Evolutionary conservation across 2,329 filamentous ascomycete genomes (phyloP).

Genomic region (Nakataea oryzae): DNA sequence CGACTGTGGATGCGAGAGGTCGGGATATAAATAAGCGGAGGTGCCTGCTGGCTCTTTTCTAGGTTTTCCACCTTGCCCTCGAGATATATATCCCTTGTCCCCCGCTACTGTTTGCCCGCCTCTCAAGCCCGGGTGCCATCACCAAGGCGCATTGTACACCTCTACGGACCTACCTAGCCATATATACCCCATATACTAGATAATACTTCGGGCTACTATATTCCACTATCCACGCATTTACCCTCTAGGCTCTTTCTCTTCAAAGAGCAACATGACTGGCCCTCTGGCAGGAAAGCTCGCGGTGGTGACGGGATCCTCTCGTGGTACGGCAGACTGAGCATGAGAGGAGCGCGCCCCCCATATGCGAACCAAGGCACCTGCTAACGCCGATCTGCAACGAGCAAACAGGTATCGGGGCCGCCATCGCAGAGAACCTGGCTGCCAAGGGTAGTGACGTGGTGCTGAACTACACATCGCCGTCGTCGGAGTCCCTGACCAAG

Average conservation of each 20-base stretch:
- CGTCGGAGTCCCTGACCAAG: slow-evolving; percentile 30
- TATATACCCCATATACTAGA: too few species aligned
- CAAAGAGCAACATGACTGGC: slow-evolving; percentile 4
- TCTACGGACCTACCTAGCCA: too few species aligned
- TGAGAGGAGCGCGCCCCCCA: background rate
- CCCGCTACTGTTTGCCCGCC: background rate
- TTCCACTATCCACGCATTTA: background rate
- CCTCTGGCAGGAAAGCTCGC: slow-evolving; percentile 9
- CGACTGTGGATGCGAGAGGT: background rate
- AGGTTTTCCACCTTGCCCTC: background rate
- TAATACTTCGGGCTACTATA: too few species aligned
- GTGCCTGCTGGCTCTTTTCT: background rate
- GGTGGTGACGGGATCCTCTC: slow-evolving; percentile 9
- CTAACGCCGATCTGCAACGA: background rate
- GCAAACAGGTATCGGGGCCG: slow-evolving; percentile 55
- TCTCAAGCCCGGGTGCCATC: too few species aligned
- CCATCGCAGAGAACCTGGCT: slow-evolving; percentile 57
- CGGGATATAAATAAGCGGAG: background rate
- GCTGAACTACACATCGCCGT: slow-evolving; percentile 54
- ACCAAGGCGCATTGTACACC: background rate
- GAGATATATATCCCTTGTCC: background rate
- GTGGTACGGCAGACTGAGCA: background rate
- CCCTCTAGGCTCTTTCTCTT: too few species aligned
- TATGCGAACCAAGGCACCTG: background rate
- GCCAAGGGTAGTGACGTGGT: slow-evolving; percentile 59